phyloP scores from a whole-genome alignment of 345 rosid genomes.

The Passiflora organensis region DNA sequence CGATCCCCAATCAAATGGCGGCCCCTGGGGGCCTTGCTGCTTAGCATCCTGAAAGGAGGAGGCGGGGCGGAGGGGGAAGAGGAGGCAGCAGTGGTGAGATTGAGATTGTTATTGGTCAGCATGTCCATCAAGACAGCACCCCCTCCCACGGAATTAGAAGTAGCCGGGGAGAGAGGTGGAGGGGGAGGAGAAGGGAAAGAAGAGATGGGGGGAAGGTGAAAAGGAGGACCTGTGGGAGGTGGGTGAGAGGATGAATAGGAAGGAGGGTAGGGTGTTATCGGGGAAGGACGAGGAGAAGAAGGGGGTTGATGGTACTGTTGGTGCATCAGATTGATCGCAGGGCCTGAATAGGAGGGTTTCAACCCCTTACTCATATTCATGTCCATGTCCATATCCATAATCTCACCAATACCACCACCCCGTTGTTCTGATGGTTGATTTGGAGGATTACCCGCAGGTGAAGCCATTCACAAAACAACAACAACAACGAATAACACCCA shows the following conservation, averaged over 20 bases:
- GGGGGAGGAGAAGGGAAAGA: constrained; percentile 16
- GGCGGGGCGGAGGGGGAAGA: constrained; percentile 20
- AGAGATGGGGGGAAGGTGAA: constrained; percentile 16
- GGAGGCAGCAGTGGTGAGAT: constrained; percentile 13
- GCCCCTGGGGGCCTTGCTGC: constrained; percentile 56
- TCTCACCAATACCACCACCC: constrained; percentile 28
- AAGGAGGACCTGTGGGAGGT: constrained; percentile 12
- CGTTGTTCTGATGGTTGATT: constrained; percentile 15
- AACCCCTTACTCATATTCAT: constrained; percentile 33
- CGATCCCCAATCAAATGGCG: constrained; percentile 50
- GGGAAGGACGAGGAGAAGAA: not conserved
- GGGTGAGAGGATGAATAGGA: constrained; percentile 24
- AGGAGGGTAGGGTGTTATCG: constrained; percentile 9
- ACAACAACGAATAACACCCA: no score
- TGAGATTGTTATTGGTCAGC: constrained; percentile 17
- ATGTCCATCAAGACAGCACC: constrained; percentile 24
- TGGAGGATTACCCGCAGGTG: constrained; percentile 28
- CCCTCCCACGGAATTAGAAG: no score
- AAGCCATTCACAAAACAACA: constrained; percentile 24
- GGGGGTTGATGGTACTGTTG: constrained; percentile 7
- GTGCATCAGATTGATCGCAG: constrained; percentile 16
- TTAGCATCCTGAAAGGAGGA: constrained; percentile 30
- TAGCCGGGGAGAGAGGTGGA: constrained; percentile 6
- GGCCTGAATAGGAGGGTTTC: constrained; percentile 30
- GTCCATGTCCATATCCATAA: no score